Base-by-base conservation (phyloP, 1,284 basidiomycete species). In the Xerocomus tenax region DNA sequence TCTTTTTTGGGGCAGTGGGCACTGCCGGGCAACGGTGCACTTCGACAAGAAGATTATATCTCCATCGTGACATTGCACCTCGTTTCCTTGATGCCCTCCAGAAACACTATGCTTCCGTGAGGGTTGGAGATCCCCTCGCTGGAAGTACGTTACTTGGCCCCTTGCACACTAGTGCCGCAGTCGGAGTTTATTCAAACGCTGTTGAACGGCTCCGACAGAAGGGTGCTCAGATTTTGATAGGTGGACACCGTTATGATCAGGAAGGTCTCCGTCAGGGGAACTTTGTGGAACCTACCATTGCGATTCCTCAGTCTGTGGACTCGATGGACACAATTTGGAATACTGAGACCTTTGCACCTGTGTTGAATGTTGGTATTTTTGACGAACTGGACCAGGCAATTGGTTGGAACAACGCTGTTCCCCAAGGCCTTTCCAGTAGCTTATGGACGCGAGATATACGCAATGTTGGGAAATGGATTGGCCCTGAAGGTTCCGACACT, bases 11-110 rank as follows among this genome's bases (percentile, higher is more conserved):
- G 30, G 91, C 93, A 23, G 84, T 96, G 43, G 94, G 94, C 39
- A 97, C 94, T 38, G 88, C 91, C 29, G 94, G 94, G 19, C 94
- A 97, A 66, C 79, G 94, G 44, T 98, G 94, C 72, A 97, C 94
- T 1, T 87, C 92, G 18, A 97, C 93, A 1, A 81, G 94, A 47
- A 78, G 94, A 49, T 78, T 97, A 12, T 89, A 91, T 69, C 76
- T 97, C 50, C 94, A 98, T 67, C 80, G 81, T 39, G 70, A 79
- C 52, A 82, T 98, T 57, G 84, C 91, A 1, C 64, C 77, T 30
- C 71, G 79, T 52, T 93, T 97, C 72, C 73, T 95, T 53, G 74
- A 78, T 32, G 78, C 78, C 16, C 79, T 97, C 15, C 74, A 82
- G 62, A 78, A 78, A 54, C 77, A 90, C 25, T 93, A 94, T 68